Evolutionary conservation across 345 rosid species (phyloP).

Genomic region (Lumnitzera racemosa): DNA sequence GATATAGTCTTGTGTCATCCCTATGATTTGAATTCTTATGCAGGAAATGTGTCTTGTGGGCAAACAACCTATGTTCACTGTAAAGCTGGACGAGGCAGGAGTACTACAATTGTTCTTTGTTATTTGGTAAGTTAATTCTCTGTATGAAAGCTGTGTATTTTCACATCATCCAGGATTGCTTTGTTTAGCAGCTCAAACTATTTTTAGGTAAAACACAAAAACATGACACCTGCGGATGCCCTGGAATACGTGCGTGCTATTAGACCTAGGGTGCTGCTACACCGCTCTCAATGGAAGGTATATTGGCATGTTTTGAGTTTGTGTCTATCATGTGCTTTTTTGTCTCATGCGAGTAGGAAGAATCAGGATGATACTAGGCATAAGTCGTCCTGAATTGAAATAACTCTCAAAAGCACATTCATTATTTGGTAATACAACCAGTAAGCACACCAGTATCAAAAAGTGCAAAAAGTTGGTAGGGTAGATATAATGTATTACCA

Average conservation of each 20-base stretch:
- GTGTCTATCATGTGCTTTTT: background rate
- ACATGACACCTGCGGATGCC: conserved; percentile 43
- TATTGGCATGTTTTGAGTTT: background rate
- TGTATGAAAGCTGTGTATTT: background rate
- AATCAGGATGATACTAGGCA: no score
- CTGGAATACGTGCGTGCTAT: conserved; percentile 48
- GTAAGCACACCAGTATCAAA: no score
- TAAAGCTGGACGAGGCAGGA: conserved; percentile 93
- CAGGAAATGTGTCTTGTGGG: conserved; percentile 54
- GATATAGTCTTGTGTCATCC: background rate
- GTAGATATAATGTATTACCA: no score
- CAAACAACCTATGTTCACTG: conserved; percentile 80
- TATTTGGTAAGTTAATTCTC: conserved; percentile 41
- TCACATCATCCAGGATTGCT: no score
- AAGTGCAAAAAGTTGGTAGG: no score
- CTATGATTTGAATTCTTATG: conserved; percentile 4
- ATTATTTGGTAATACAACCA: no score
- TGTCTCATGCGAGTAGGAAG: background rate
- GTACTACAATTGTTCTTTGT: conserved; percentile 82
- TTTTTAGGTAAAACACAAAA: conserved; percentile 44
- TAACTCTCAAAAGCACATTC: no score
- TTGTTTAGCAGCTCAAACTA: no score
- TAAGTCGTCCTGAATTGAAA: no score
- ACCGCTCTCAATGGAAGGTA: conserved; percentile 60
- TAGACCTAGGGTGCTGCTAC: conserved; percentile 53